Conservation (phyloP, 805 yeast species). For the Barnettozyma pratensis region DNA sequence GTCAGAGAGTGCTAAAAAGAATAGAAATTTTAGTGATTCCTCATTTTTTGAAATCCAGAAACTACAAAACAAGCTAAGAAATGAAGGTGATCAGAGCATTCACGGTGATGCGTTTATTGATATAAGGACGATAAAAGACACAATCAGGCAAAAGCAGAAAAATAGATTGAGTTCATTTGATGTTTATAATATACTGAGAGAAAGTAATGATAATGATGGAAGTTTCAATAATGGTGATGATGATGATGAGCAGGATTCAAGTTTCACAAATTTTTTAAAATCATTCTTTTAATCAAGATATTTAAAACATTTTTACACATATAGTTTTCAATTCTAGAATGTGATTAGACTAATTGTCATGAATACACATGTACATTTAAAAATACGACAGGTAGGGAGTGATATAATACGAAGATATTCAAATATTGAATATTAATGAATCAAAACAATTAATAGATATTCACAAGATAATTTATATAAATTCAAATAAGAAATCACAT, state of each 20-base stretch:
- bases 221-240: not conserved
- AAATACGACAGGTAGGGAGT: too few relatives aligned
- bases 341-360: too few relatives aligned
- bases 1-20: not conserved
- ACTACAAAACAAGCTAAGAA: constrained; percentile 5
- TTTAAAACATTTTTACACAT: too few relatives aligned
- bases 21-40: constrained; percentile 8
- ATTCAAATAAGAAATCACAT: too few relatives aligned
- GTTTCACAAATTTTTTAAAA: constrained; percentile 17
- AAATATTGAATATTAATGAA: too few relatives aligned
- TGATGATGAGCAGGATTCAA: constrained; percentile 9
- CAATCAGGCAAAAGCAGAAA: constrained; percentile 1
- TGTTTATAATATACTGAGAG: constrained; percentile 19
- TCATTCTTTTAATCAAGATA: constrained; percentile 11
- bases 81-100: not conserved
- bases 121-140: not conserved
- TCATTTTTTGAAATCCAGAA: constrained; percentile 9
- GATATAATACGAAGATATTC: too few relatives aligned
- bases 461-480: constrained; percentile 4
- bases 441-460: not conserved
- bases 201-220: constrained; percentile 4
- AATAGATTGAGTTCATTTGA: constrained; percentile 21
- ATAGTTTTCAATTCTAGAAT: not conserved
- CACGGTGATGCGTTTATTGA: constrained; percentile 5
- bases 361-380: too few relatives aligned